Evolutionary conservation across 306 rosid species (phyloP).

Genomic region (Oxytropis ochrocephala): DNA sequence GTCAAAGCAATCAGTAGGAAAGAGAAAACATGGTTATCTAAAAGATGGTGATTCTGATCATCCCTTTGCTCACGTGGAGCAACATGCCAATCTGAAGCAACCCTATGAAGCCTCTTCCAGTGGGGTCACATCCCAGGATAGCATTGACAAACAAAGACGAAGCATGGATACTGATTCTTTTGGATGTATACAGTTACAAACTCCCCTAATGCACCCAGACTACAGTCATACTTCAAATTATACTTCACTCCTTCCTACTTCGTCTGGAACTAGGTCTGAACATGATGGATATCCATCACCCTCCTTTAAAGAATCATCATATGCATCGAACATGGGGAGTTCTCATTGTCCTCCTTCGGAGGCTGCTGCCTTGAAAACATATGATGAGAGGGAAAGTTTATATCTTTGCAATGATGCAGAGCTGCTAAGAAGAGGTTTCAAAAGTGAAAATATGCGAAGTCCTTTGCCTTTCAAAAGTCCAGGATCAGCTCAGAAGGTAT

Average conservation of each 20-base stretch:
- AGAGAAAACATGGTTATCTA: slow-evolving; percentile 26
- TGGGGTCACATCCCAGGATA: slow-evolving; percentile 27
- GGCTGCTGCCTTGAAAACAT: slow-evolving; percentile 31
- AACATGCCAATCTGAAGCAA: slow-evolving; percentile 26
- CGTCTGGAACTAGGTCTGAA: slow-evolving; percentile 38
- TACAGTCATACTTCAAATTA: slow-evolving; percentile 28
- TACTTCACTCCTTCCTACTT: slow-evolving; percentile 29
- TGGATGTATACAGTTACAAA: slow-evolving; percentile 32
- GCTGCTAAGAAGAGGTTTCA: slow-evolving; percentile 21
- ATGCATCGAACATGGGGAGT: slow-evolving; percentile 45
- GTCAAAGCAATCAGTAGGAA: slow-evolving; percentile 34
- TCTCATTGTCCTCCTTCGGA: slow-evolving; percentile 44
- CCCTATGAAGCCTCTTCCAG: slow-evolving; percentile 35
- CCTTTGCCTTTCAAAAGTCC: slow-evolving; percentile 25
- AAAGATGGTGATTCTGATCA: slow-evolving; percentile 36
- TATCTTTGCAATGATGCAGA: slow-evolving; percentile 24
- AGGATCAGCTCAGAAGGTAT: slow-evolving; percentile 41
- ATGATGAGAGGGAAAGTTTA: slow-evolving; percentile 31
- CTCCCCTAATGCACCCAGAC: slow-evolving; percentile 20
- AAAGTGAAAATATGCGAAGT: slow-evolving; percentile 26
- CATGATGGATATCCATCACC: slow-evolving; percentile 25
- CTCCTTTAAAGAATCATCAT: slow-evolving; percentile 50
- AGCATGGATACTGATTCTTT: slow-evolving; percentile 26
- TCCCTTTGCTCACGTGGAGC: slow-evolving; percentile 20
- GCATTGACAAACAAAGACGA: slow-evolving; percentile 35